Evolutionary conservation across 345 rosid genomes (phyloP).

Genomic region (Eucalyptus sp.): DNA sequence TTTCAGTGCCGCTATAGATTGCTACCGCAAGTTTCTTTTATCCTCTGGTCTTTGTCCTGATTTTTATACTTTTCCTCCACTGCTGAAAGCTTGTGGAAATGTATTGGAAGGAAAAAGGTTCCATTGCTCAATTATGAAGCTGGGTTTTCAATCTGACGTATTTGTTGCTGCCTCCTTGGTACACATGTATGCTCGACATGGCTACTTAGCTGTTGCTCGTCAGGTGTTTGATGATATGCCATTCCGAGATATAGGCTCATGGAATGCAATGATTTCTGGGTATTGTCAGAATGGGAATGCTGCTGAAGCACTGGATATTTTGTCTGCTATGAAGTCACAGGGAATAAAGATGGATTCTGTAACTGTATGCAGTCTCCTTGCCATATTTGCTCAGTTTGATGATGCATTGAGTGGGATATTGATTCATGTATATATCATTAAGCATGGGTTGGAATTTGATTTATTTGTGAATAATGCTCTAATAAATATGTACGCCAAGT

Average conservation of each 20-base stretch:
- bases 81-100: slow-evolving; percentile 8
- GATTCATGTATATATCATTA: slow-evolving; percentile 3
- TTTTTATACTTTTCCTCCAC: slow-evolving; percentile 8
- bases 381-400: background rate
- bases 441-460: slow-evolving; percentile 16
- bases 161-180: slow-evolving; percentile 4
- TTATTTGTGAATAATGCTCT: slow-evolving; percentile 26
- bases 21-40: background rate
- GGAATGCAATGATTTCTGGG: slow-evolving; percentile 15
- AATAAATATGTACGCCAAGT: slow-evolving; percentile 33
- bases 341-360: slow-evolving; percentile 8
- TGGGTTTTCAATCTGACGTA: slow-evolving; percentile 2
- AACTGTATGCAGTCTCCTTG: slow-evolving; percentile 2
- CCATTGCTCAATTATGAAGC: background rate
- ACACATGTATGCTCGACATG: slow-evolving; percentile 5
- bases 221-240: slow-evolving; percentile 3
- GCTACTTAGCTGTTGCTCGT: slow-evolving; percentile 2
- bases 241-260: slow-evolving; percentile 1
- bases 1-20: background rate
- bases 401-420: background rate
- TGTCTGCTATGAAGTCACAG: background rate
- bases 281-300: slow-evolving; percentile 10
- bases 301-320: background rate
- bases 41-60: slow-evolving; percentile 4
- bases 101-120: background rate